Conservation (phyloP, 2,329 filamentous ascomycete species). For the Epichloe amarillans region DNA sequence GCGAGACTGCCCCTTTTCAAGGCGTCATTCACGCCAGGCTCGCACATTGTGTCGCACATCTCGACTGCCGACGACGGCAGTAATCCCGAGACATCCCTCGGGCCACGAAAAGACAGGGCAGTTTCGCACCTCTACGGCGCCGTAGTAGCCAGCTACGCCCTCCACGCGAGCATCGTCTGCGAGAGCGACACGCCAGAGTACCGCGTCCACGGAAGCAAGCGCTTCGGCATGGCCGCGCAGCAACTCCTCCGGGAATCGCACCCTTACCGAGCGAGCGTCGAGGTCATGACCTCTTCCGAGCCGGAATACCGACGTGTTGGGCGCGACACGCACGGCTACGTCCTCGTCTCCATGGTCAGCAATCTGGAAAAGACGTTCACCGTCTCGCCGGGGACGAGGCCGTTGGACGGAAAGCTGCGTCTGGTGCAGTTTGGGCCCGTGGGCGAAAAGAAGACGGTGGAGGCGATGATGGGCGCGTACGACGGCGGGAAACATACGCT, state of each 20-base stretch:
- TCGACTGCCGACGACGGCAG: not conserved
- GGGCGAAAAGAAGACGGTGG: slow-evolving; percentile 54
- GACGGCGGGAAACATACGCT: slow-evolving; percentile 41
- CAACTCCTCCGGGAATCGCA: slow-evolving; percentile 51
- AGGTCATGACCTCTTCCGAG: slow-evolving; percentile 14
- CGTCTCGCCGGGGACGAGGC: slow-evolving; percentile 61
- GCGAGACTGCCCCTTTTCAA: slow-evolving; percentile 47
- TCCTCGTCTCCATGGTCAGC: slow-evolving; percentile 63
- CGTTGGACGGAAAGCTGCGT: slow-evolving; percentile 56
- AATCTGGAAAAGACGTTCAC: slow-evolving; percentile 71
- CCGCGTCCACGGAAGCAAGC: slow-evolving; percentile 59
- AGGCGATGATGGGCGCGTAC: slow-evolving; percentile 58
- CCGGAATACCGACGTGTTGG: slow-evolving; percentile 14
- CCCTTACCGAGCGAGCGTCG: slow-evolving; percentile 32
- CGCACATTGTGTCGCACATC: slow-evolving; percentile 31
- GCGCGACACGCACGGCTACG: slow-evolving; percentile 53
- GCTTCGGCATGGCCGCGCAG: slow-evolving; percentile 75
- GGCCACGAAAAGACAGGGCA: slow-evolving; percentile 16
- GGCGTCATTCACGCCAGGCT: slow-evolving; percentile 46
- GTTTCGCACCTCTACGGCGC: slow-evolving; percentile 49
- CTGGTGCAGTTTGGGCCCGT: slow-evolving; percentile 64
- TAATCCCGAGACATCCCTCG: slow-evolving; percentile 5
- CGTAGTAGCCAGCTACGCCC: slow-evolving; percentile 79
- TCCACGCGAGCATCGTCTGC: slow-evolving; percentile 79
- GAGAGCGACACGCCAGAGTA: slow-evolving; percentile 80